Conservation (phyloP, 106 monocot species). For the Cymbidium sinense region DNA sequence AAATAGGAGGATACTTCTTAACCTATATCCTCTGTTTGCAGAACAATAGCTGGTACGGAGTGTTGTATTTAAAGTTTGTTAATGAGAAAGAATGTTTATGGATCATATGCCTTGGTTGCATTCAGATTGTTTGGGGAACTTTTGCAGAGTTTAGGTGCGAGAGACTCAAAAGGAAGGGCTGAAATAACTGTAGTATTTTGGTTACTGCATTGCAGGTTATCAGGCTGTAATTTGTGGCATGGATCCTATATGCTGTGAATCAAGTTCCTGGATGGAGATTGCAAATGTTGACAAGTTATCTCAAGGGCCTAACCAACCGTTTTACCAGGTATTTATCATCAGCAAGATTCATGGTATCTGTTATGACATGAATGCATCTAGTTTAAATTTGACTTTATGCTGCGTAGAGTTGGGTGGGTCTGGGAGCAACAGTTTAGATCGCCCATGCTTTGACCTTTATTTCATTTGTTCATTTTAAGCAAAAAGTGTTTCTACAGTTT, state of each 20-base stretch:
- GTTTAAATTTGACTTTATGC: not conserved
- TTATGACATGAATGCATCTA: not conserved
- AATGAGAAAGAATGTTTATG: not conserved
- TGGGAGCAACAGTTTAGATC: not conserved
- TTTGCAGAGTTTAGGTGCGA: not conserved
- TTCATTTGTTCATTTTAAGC: not conserved
- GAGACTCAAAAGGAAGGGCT: too few species aligned
- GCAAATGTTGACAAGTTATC: constrained; percentile 65
- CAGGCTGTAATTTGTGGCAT: constrained; percentile 88
- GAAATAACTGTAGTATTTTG: not conserved
- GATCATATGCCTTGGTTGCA: not conserved
- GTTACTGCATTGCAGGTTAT: constrained; percentile 48
- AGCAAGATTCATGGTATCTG: not conserved
- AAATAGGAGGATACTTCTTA: not conserved
- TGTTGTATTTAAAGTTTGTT: not conserved
- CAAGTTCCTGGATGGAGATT: constrained; percentile 85
- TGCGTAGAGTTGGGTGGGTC: not conserved
- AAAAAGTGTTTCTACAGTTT: not conserved
- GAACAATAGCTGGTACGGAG: not conserved
- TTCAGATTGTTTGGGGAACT: not conserved
- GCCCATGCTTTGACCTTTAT: not conserved
- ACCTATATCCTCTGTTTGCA: not conserved
- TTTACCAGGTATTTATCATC: constrained; percentile 66
- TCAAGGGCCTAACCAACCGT: constrained; percentile 82
- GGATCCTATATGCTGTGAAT: constrained; percentile 97